These are phyloP conservation scores for Xanthoconium stramineum DNA, from an alignment of 768 basidiomycete genomes.

Conservation along the genomic window DNA sequence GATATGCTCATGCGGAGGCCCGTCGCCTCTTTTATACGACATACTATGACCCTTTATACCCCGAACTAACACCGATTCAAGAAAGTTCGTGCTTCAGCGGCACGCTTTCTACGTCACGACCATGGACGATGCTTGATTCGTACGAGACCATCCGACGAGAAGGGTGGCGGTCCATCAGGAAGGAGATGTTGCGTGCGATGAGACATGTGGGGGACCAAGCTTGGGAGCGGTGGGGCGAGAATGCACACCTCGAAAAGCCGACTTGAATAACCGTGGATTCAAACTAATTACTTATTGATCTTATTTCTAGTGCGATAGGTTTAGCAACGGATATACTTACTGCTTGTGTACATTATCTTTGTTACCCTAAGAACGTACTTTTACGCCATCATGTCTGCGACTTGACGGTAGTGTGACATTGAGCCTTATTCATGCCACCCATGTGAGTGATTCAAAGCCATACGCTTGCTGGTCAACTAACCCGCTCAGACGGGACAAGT, in stretches of 20 bases:
- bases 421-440: slow-evolving; percentile 25
- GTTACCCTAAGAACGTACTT: slow-evolving; percentile 8
- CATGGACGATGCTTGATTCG: slow-evolving; percentile 38
- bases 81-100: slow-evolving; percentile 24
- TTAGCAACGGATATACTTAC: slow-evolving; percentile 6
- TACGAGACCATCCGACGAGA: slow-evolving; percentile 38
- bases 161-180: slow-evolving; percentile 38
- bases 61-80: slow-evolving; percentile 59
- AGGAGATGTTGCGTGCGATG: slow-evolving; percentile 39
- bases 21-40: slow-evolving; percentile 63
- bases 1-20: slow-evolving; percentile 46
- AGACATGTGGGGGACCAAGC: slow-evolving; percentile 36
- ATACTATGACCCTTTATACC: slow-evolving; percentile 77
- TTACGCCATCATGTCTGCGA: not conserved
- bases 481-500: slow-evolving; percentile 70
- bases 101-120: slow-evolving; percentile 34
- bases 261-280: slow-evolving; percentile 17
- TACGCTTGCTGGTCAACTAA: not conserved
- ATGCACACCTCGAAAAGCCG: slow-evolving; percentile 26
- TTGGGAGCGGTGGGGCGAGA: slow-evolving; percentile 45
- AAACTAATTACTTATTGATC: slow-evolving; percentile 19
- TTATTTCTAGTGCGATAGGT: slow-evolving; percentile 13
- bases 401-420: not conserved
- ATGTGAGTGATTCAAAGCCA: slow-evolving; percentile 22
- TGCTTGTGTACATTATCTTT: slow-evolving; percentile 15